Evolutionary conservation across 2,329 filamentous ascomycete species (phyloP).

Genomic region (Fusarium nisikadoi): DNA sequence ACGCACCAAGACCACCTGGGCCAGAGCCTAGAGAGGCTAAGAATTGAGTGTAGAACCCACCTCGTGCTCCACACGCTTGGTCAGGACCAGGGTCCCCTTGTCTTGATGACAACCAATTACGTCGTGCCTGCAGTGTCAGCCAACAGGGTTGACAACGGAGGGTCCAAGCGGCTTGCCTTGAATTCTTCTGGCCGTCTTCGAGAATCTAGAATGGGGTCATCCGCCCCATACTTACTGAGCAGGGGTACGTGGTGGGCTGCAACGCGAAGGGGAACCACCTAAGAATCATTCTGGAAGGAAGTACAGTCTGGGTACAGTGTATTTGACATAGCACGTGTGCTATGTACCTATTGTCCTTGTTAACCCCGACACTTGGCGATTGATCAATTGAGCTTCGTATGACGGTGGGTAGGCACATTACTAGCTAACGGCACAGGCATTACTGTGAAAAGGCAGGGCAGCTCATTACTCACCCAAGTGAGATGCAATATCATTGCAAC

Average conservation of each 20-base stretch:
- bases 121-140: not conserved
- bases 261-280: constrained; percentile 32
- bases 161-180: constrained; percentile 35
- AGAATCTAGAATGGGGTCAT: constrained; percentile 42
- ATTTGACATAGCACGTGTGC: not conserved
- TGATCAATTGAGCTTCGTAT: not conserved
- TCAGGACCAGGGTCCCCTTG: constrained; percentile 6
- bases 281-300: constrained; percentile 45
- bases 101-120: constrained; percentile 17
- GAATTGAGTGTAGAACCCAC: constrained; percentile 8
- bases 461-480: not conserved
- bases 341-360: not conserved
- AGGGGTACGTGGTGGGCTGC: constrained; percentile 28
- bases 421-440: not conserved
- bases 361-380: not conserved
- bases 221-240: constrained; percentile 30
- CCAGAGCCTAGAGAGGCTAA: constrained; percentile 18
- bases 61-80: constrained; percentile 9
- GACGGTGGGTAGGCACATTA: not conserved
- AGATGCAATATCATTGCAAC: not conserved
- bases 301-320: constrained; percentile 33
- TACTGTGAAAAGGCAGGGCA: not conserved
- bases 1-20: constrained; percentile 36
- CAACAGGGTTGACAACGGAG: constrained; percentile 22
- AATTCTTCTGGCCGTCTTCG: constrained; percentile 45